These are phyloP conservation scores for Aspergillus melleus DNA, from an alignment of 2,329 filamentous ascomycete genomes.

Conservation along the genomic window DNA sequence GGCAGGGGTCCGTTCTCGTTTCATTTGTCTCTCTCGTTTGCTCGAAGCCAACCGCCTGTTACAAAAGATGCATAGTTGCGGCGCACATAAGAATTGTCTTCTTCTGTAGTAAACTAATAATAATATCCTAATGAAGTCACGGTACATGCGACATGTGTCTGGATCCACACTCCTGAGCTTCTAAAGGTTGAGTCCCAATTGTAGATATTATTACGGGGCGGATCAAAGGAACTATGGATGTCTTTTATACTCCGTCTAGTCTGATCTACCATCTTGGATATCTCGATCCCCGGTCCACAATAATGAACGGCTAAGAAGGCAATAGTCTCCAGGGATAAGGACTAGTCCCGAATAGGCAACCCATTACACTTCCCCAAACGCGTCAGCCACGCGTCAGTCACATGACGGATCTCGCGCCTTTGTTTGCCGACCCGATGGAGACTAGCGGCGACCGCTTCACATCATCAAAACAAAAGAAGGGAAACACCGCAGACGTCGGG, in stretches of 20 bases:
- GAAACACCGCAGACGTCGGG: conserved; percentile 1
- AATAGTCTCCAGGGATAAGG: neutral
- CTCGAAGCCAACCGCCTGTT: conserved; percentile 14
- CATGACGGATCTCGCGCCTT: conserved; percentile 8
- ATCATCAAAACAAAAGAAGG: conserved; percentile 23
- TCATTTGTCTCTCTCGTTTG: conserved; percentile 4
- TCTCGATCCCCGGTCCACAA: neutral
- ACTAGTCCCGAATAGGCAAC: neutral
- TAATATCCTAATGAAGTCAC: conserved; percentile 15
- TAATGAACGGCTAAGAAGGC: neutral
- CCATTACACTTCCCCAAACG: conserved; percentile 28
- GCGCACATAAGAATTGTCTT: conserved; percentile 18
- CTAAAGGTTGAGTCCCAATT: neutral
- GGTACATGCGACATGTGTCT: conserved; percentile 9
- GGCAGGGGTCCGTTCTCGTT: neutral
- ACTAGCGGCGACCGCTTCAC: conserved; percentile 15
- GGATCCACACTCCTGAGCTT: neutral
- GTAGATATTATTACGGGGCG: neutral
- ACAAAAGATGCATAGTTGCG: conserved; percentile 13
- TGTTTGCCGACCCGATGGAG: conserved; percentile 3
- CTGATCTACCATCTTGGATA: neutral
- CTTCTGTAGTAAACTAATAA: conserved; percentile 10
- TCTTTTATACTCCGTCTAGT: neutral
- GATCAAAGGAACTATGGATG: neutral
- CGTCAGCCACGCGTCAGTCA: conserved; percentile 18